Base-by-base conservation (phyloP, 352 stramenopile genomes). In the Pythium sukuiense region DNA sequence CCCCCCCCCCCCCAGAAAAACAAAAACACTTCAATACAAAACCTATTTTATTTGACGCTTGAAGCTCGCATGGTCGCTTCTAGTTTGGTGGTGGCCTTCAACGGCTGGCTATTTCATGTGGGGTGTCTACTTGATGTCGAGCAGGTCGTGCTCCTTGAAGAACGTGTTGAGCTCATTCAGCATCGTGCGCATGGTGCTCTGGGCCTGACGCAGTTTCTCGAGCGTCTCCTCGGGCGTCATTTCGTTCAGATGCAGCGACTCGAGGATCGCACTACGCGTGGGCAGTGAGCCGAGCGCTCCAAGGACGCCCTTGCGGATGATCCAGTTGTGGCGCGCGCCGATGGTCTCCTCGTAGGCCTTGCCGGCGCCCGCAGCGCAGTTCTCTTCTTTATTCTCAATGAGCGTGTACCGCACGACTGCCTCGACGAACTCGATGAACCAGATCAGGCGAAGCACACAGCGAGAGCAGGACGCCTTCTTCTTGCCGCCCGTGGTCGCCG, bases 361-460 rank as follows among this genome's bases (percentile, higher is more conserved):
- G 53, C 78, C 87, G 16, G 85, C 81, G 5, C 80, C 82, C 6
- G 75, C 68, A 32, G 78, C 77, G 59, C 84, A 89, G 56, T 77
- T 83, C n/a, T 95, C 86, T 24, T 87, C 78, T 16, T 62, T 69
- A 56, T 76, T 89, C 41, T 90, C 80, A 29, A 92, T 64, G 46
- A 93, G 59, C n/a, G 77, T 86, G 61, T 91, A 79, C 41, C 77
- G 71, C 11, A 95, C 63, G 18, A 79, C 92, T 18, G 84, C 81
- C 50, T 92, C 84, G 41, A 95, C 86, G 41, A 95, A 95, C 70
- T 95, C 82, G 30, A 95, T 58, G 54, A 95, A 95, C 86, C 86
- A 95, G 32, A 92, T 65, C 43, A 95, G 56, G 0, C 86, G 86
- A 49, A 93, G 65, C 30, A 92, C 61, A 60, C 86, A 90, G 29